phyloP scores from a whole-genome alignment of 2,329 filamentous ascomycete genomes.

The Raffaelea albimanens region DNA sequence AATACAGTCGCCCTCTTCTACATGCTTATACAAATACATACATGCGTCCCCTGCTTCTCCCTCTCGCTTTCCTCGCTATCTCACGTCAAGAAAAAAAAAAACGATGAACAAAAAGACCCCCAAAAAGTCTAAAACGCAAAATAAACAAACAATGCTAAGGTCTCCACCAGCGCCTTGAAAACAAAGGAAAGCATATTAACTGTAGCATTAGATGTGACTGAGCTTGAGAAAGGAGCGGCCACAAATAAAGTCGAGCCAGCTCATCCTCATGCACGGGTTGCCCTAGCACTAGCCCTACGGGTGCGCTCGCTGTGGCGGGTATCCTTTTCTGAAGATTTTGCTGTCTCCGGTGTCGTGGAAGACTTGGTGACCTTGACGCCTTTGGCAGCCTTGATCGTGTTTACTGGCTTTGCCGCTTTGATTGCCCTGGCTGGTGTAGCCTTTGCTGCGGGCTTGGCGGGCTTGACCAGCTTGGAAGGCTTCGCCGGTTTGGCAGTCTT shows the following conservation, averaged over 20 bases:
- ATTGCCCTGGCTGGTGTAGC: background rate
- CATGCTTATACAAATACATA: constrained; percentile 35
- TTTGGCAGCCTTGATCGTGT: background rate
- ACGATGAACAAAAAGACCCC: too few relatives aligned
- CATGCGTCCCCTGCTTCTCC: constrained; percentile 27
- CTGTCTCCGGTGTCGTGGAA: background rate
- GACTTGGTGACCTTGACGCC: too few relatives aligned
- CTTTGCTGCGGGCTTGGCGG: background rate
- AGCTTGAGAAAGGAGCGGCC: too few relatives aligned
- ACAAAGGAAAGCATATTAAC: too few relatives aligned
- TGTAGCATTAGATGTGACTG: too few relatives aligned
- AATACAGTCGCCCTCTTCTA: background rate
- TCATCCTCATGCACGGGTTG: background rate
- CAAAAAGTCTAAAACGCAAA: too few relatives aligned
- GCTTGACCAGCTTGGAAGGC: background rate
- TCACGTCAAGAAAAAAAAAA: too few relatives aligned
- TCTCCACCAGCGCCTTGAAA: too few relatives aligned
- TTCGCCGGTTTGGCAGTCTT: background rate
- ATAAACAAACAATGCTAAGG: too few relatives aligned
- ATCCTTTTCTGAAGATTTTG: constrained; percentile 1
- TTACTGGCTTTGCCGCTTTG: background rate
- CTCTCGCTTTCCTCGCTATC: background rate
- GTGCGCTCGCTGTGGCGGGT: constrained; percentile 5
- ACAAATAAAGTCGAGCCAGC: too few relatives aligned
- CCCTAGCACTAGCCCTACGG: background rate